Base-by-base conservation (phyloP, 2,329 filamentous ascomycete genomes). In the Ascocoryne sarcoides region DNA sequence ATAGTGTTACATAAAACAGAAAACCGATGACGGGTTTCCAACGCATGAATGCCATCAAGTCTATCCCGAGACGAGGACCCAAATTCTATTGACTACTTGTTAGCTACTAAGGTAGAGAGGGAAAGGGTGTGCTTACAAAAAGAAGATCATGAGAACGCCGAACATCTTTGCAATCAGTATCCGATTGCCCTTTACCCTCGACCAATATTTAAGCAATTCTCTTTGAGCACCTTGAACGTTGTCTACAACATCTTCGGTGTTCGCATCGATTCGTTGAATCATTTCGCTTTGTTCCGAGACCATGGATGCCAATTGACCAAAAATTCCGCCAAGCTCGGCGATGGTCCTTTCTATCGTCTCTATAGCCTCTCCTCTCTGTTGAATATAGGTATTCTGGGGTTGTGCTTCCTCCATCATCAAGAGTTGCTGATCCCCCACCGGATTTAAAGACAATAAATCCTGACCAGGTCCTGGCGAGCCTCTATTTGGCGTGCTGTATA, bases 271-370 rank as follows among this genome's bases (percentile, higher is more conserved):
- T 36, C 90, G 75, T 64, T 96, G 87, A 50, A 98, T 94, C 83
- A 95, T 94, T 64, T 95, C 92, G 46, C 85, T 87, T 65, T 98
- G 92, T 62, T 98, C 90, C 40, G 84, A 87, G 20, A 98, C 92
- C 92, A 98, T 96, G 51, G 86, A 81, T 26, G 92, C 90, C 36
- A 98, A 68, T 63, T 98, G 90, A 7, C 88, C 86, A 60, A 96
- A 96, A 47, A 95, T 95, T 10, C 82, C 72, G 19, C 92, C 92
- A 1, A 98, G 71, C 61, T 98, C 92, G 48, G 77, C 79, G 53
- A 98, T 98, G 1, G 92, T 98, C 52, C 85, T 81, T 62, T 98
- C 92, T 45, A 98, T 98, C 4, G 88, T 85, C 60, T 96, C 90
- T 49, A 98, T 96, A 0, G 92, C 92, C 62, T 95, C 87, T 14